Evolutionary conservation across 169 alveolate genomes (phyloP).

Genomic region (Plasmodium gonderi): DNA sequence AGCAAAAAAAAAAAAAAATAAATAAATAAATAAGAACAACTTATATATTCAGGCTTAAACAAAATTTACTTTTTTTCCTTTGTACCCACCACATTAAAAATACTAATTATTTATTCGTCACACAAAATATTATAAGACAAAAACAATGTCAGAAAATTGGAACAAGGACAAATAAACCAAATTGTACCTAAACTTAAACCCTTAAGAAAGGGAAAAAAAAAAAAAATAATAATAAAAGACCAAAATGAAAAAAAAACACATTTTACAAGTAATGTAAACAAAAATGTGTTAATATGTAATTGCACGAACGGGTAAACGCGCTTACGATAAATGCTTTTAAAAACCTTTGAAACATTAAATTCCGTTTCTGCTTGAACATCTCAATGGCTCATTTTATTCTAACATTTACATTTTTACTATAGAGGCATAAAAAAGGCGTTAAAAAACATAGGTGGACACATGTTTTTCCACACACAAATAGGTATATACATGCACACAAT

Average conservation of each 20-base stretch:
- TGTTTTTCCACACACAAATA: no score
- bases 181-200: not conserved
- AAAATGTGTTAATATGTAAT: not conserved
- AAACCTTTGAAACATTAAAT: not conserved
- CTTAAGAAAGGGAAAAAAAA: not conserved
- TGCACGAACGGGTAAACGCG: no score
- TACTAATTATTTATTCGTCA: not conserved
- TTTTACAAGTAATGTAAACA: not conserved
- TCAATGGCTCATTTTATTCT: not conserved
- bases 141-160: not conserved
- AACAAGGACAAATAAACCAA: not conserved
- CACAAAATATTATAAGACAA: not conserved
- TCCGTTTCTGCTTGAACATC: not conserved
- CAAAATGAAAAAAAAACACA: not conserved
- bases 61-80: not conserved
- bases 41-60: not conserved
- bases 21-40: not conserved
- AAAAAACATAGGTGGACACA: no score
- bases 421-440: no score
- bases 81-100: not conserved
- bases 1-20: no score
- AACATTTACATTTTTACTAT: no score
- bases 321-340: no score
- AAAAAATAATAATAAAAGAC: not conserved
- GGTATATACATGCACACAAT: no score